Evolutionary conservation across 2,329 filamentous ascomycete species (phyloP).

Genomic region (Sarocladiaceae sp.): DNA sequence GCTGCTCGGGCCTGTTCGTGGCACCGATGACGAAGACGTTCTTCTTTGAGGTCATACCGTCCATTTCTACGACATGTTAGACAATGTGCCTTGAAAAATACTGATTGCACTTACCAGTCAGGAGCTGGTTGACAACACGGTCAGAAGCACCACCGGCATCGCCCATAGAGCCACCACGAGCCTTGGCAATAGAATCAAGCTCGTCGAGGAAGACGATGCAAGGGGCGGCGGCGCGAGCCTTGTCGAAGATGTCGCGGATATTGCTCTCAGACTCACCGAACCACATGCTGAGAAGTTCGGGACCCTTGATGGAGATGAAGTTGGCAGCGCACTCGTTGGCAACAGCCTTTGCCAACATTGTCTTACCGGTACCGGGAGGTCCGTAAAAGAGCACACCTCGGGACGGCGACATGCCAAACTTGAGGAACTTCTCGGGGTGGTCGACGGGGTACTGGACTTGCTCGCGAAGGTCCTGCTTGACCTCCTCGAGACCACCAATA

Average conservation of each 20-base stretch:
- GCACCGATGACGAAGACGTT: slow-evolving; percentile 99
- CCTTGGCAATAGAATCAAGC: slow-evolving; percentile 98
- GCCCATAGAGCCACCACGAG: slow-evolving; percentile 90
- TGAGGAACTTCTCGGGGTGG: slow-evolving; percentile 99
- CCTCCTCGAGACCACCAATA: slow-evolving; percentile 93
- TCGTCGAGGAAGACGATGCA: slow-evolving; percentile 99
- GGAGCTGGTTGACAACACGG: slow-evolving; percentile 98
- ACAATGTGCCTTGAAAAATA: slow-evolving; percentile 10
- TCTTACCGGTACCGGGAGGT: slow-evolving; percentile 99
- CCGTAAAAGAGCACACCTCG: slow-evolving; percentile 98
- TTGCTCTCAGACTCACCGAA: slow-evolving; percentile 99
- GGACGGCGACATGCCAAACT: slow-evolving; percentile 96
- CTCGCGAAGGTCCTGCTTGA: slow-evolving; percentile 99
- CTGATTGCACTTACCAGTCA: slow-evolving; percentile 65
- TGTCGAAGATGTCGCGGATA: slow-evolving; percentile 99
- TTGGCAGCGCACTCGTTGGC: slow-evolving; percentile 99
- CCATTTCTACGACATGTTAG: slow-evolving; percentile 65
- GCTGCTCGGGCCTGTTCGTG: slow-evolving; percentile 97
- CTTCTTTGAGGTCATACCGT: slow-evolving; percentile 99
- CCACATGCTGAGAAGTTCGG: slow-evolving; percentile 98
- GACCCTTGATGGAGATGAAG: slow-evolving; percentile 99
- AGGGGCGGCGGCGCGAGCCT: slow-evolving; percentile 94
- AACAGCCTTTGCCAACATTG: slow-evolving; percentile 96
- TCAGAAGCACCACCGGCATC: slow-evolving; percentile 98
- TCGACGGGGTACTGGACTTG: slow-evolving; percentile 98